These are phyloP conservation scores for Eucalyptus caleyi DNA, from an alignment of 345 rosid genomes.

Conservation along the genomic window DNA sequence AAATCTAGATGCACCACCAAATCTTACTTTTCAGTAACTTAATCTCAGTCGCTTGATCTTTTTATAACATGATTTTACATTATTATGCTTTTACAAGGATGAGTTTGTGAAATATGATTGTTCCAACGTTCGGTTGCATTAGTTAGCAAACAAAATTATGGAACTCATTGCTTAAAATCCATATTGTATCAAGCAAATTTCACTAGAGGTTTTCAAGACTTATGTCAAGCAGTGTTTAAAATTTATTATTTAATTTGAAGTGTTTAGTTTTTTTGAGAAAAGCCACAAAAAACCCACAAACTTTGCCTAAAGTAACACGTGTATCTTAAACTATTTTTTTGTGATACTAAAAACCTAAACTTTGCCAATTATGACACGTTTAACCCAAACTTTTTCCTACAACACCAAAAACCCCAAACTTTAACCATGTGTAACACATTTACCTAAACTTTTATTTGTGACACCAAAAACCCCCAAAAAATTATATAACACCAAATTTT, in stretches of 20 bases:
- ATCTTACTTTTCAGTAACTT: too few species aligned
- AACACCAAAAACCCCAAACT: fast-evolving
- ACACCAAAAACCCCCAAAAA: too few species aligned
- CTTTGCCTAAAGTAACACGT: fast-evolving
- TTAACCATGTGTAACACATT: too few species aligned
- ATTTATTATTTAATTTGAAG: not conserved
- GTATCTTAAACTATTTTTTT: too few species aligned
- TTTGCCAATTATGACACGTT: too few species aligned
- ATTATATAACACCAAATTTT: too few species aligned
- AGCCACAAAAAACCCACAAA: fast-evolving
- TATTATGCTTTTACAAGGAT: not conserved
- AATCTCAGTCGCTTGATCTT: not conserved
- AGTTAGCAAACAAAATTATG: not conserved
- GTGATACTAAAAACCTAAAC: too few species aligned
- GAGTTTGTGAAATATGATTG: not conserved
- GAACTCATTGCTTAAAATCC: not conserved
- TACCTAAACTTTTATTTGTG: too few species aligned
- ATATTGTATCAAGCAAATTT: not conserved
- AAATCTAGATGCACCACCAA: not conserved
- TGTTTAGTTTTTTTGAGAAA: not conserved
- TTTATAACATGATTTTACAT: not conserved
- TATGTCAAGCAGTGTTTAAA: not conserved
- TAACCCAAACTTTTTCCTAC: too few species aligned
- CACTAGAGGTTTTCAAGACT: not conserved
- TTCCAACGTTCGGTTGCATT: not conserved